Evolutionary conservation across 176 grass and related monocot species (phyloP), one percentile per base, ranked within the genome.

Genomic region (Rhynchospora tenuis): DNA sequence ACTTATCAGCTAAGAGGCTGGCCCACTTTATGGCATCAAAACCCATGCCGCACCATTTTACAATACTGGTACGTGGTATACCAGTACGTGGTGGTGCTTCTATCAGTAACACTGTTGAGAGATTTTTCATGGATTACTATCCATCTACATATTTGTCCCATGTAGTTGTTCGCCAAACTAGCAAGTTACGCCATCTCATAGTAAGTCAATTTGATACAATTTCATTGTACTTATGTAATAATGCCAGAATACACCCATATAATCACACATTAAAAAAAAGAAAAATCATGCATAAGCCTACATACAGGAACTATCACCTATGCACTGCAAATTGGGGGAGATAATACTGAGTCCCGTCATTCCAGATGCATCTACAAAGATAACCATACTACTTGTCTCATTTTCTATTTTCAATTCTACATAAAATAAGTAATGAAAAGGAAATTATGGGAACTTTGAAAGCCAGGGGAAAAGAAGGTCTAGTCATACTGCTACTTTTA

Each of bases 11-110:
- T 16, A 99, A 95, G 86, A 99, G 96, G 86, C 79, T 99, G 2
- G 83, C 87, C 13, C 86, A 99, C 77, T 99, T 95, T 81, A 88
- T 87, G 88, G 84, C 59, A 22, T 95, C 91, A 26, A 90, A 92
- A 81, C 93, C 89, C 83, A 81, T 93, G 70, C 88, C 86, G 26
- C 91, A 93, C 47, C 86, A 99, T 79, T 99, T 95, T 79, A 92
- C 93, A 42, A 85, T 95, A 87, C 89, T 99, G 81, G 96, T 99
- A 86, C 89, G 96, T 80, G 89, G 89, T 86, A 90, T 95, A 82
- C 96, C 96, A 80, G 22, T 80, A 90, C 73, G 57, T 26, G 42
- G 85, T 56, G 89, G 86, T 77, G 68, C 65, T 86, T 99, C 96
- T 72, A 73, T 95, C 50, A 73, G 91, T 74, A 91, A 90, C 68